These are phyloP conservation scores for Boletus coccyginus DNA, from an alignment of 768 basidiomycete species.

Conservation along the genomic window DNA sequence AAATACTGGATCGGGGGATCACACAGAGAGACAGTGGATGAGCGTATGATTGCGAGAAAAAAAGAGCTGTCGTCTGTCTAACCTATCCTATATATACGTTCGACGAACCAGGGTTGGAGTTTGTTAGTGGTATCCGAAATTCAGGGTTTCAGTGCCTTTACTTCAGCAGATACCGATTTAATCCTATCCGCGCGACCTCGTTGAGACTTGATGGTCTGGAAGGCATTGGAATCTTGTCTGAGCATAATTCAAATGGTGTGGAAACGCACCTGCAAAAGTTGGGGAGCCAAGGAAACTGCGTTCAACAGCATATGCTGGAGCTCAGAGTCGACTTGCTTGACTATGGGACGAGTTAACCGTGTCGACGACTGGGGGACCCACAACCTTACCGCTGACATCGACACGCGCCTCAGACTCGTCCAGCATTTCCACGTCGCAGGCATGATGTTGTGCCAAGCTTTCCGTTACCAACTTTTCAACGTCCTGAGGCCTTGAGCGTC, in stretches of 20 bases:
- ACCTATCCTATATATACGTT: no score
- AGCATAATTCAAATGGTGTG: background rate
- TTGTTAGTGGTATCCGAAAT: background rate
- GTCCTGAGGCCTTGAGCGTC: constrained; percentile 59
- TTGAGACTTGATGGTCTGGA: constrained; percentile 49
- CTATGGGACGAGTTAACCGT: constrained; percentile 11
- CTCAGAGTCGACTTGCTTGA: constrained; percentile 19
- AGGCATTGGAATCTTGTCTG: background rate
- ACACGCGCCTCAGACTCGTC: background rate
- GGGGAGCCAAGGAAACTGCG: constrained; percentile 40
- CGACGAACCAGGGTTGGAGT: no score
- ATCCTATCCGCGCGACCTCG: constrained; percentile 43
- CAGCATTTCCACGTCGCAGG: constrained; percentile 26
- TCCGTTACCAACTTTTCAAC: constrained; percentile 44
- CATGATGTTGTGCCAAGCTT: constrained; percentile 35
- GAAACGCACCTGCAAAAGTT: constrained; percentile 49
- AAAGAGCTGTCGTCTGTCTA: no score
- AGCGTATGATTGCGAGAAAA: no score
- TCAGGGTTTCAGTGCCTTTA: constrained; percentile 50
- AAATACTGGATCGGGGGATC: no score
- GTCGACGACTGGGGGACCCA: background rate
- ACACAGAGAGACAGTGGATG: no score
- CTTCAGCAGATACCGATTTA: constrained; percentile 44
- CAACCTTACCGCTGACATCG: constrained; percentile 11
- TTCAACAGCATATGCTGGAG: constrained; percentile 30